Base-by-base conservation (phyloP, 2,329 filamentous ascomycete genomes). In the Aspergillus thermomutatus region DNA sequence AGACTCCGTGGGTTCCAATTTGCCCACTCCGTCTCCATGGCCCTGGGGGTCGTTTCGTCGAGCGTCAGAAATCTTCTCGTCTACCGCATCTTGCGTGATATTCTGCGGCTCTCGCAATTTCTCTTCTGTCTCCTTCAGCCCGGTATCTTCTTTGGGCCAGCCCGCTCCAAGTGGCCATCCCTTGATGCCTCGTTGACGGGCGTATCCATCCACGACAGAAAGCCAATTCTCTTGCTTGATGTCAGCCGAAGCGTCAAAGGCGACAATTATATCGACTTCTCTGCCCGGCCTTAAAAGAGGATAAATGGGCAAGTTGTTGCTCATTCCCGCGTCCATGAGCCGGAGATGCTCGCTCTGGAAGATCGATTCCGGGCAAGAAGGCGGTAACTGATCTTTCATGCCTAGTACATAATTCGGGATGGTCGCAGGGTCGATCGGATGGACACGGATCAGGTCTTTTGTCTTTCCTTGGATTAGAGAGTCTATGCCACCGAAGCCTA, bases 251-350 rank as follows among this genome's bases (percentile, higher is more conserved):
- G 92, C 92, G 72, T 99, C 94, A 71, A 99, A 99, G 3, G 92
- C 91, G 48, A 99, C 84, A 48, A 97, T 79, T 46, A 99, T 83
- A 66, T 99, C 94, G 5, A 99, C 88, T 55, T 96, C 84, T 37
- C 94, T 84, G 2, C 92, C 93, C 0, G 91, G 91, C 10, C 94
- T 87, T 19, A 99, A 85, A 3, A 97, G 82, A 0, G 94, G 94
- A 71, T 99, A 99, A 45, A 97, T 92, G 1, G 94, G 94, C 8
- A 99, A 80, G 69, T 99, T 99, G 72, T 99, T 97, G 62, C 90
- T 95, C 94, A 99, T 99, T 51, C 94, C 94, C 1, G 94, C 92
- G 72, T 99, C 94, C 92, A 97, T 97, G 17, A 93, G 82, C 62
- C 90, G 87, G 19, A 93, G 81, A 70, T 96, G 88, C 47, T 87